Evolutionary conservation across 805 yeast genomes (phyloP), one percentile per base, ranked within the genome.

Genomic region (Hermanozyma aechmeae): DNA sequence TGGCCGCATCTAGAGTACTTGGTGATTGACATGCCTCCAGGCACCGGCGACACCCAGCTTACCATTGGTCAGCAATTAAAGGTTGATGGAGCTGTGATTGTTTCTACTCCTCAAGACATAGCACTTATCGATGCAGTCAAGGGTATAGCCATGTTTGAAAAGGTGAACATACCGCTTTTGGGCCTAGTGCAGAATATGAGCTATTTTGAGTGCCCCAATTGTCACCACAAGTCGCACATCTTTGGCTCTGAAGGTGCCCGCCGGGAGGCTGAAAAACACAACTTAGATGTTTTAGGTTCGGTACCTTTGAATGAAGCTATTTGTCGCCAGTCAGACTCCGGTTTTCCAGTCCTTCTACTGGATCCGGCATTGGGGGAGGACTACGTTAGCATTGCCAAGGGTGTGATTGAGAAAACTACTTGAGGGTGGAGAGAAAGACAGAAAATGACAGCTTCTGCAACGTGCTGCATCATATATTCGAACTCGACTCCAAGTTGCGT

Each of bases 101-200:
- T 84, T 1, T 74, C 86, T 1, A 84, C 95, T 0, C 89, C 93
- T 0, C 95, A 84, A 49, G 94, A 84, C 39, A 71, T 84, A 23
- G 94, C 95, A 0, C 51, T 83, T 15, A 65, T 78, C 5, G 95
- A 84, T 48, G 93, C 84, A 0, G 71, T 75, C 13, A 76, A 84
- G 39, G 95, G 95, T 0, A 71, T 83, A 8, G 62, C 80, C 8
- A 77, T 84, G 89, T 83, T 79, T 49, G 53, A 71, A 4, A 79
- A 79, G 39, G 80, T 82, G 23, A 53, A 70, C 13, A 72, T 80
- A 8, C 93, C 92, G 0, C 67, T 84, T 0, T 41, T 79, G 16
- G 95, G 95, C 0, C 47, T 83, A 37, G 84, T 84, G 0, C 83
- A 83, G 43, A 84, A 84, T 46, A 84, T 84, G 95, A 78, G 89